Base-by-base conservation (phyloP, 192 early-diverging fungal genomes). In the Dissophora ornata region DNA sequence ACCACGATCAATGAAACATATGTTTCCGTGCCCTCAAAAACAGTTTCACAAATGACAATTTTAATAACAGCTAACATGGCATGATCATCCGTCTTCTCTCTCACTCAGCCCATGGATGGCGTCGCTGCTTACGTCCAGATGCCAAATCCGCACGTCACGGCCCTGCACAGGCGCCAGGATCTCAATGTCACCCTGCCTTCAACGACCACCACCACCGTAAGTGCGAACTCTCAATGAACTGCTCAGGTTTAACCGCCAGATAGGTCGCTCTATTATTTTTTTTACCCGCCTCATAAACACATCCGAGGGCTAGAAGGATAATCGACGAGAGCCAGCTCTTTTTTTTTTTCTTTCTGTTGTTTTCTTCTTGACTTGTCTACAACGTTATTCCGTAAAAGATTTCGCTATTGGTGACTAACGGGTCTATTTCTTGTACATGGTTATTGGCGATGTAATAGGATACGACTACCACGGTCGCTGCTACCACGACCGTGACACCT, bases 1-100 rank as follows among this genome's bases (percentile, higher is more conserved):
- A n/a, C n/a, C n/a, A n/a, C n/a, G n/a, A n/a, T n/a, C n/a, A n/a
- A n/a, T n/a, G n/a, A n/a, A 38, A 13, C 36, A 13, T 9, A 6
- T 38, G 36, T 13, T 38, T 38, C 36, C 36, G 36, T 38, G 6
- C 7, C 7, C 36, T 13, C 18, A 6, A 16, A 45, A 45, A 45
- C 44, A 10, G 44, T 45, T 45, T 45, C 44, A 45, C 44, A 45
- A 45, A 45, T n/a, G 18, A n/a, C n/a, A n/a, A 10, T n/a, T 45
- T 45, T n/a, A n/a, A 18, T 45, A 4, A 16, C 44, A 10, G 44
- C 18, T 45, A 45, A 45, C 44, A 9, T 45, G 18, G 12, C 36
- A 38, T 45, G 4, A 4, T 45, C 18, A 4, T 18, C 18, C 18
- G 18, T 45, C 4, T 45, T 45, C 18, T 10, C 12, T n/a, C 44